Conservation (phyloP, 2,329 filamentous ascomycete species). For the Lachnellula subtilissima region DNA sequence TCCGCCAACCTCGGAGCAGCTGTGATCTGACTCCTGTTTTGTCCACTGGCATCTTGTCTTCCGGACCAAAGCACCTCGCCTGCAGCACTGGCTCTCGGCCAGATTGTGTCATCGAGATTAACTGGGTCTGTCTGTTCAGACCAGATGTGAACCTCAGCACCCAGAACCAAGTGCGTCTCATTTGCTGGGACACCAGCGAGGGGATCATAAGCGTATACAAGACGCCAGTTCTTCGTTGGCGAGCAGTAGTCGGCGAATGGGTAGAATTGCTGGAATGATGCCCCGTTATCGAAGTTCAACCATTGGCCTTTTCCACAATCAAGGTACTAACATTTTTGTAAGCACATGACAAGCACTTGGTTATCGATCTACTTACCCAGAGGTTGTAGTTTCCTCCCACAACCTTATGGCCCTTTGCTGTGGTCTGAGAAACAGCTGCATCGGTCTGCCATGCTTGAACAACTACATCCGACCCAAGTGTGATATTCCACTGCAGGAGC, state of each 20-base stretch:
- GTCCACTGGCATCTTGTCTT: conserved; percentile 56
- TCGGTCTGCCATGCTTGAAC: conserved; percentile 75
- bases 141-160: conserved; percentile 81
- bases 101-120: conserved; percentile 72
- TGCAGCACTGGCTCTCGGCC: conserved; percentile 70
- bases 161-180: conserved; percentile 64
- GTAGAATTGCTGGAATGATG: conserved; percentile 48
- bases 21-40: conserved; percentile 66
- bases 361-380: conserved; percentile 52
- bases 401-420: conserved; percentile 61
- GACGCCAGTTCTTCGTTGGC: conserved; percentile 75
- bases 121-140: conserved; percentile 71
- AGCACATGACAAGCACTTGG: conserved; percentile 10
- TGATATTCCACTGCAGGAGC: conserved; percentile 71
- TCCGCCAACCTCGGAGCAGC: conserved; percentile 67
- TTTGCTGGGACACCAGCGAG: conserved; percentile 56
- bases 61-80: conserved; percentile 81
- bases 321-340: conserved; percentile 54
- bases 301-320: conserved; percentile 79
- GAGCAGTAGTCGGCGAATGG: conserved; percentile 79
- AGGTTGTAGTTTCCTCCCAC: conserved; percentile 73
- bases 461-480: conserved; percentile 63
- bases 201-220: conserved; percentile 78
- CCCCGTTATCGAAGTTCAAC: conserved; percentile 63
- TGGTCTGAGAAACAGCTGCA: conserved; percentile 53